Base-by-base conservation (phyloP, 192 early-diverging fungal species). In the Coemansia sp. region DNA sequence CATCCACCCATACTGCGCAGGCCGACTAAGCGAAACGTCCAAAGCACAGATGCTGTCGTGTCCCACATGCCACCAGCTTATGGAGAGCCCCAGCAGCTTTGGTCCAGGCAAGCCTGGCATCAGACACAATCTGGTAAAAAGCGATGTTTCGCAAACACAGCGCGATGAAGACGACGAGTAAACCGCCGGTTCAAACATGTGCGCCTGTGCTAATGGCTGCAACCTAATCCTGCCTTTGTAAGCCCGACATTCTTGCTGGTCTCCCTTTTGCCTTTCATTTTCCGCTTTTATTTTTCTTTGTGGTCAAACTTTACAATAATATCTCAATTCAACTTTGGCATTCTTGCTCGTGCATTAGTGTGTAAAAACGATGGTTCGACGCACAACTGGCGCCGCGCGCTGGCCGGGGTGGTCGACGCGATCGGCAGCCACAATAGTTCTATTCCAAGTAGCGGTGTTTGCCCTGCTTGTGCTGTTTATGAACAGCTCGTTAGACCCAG, bases 1-100 rank as follows among this genome's bases (percentile, higher is more conserved):
- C 21, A 52, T 70, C 5, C 74, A 76, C 53, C 74, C 74, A 18
- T 76, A 56, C 50, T 76, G 74, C 38, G 68, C 61, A 4, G 46
- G 60, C 44, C 68, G 61, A 5, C n/a, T 76, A 23, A 4, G 44
- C 61, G 5, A 40, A 11, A 10, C 42, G 56, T 24, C 28, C 47
- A 54, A 54, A n/a, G 24, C 52, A 7, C 25, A 21, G 23, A 24
- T 28, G 31, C 58, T 67, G 17, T 50, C 68, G 18, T 71, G 68
- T 18, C 69, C 74, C 9, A 28, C 46, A 11, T 77, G 74, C 24
- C 65, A 53, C 37, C 44, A 58, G 40, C 52, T 49, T 14, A 67
- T 77, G 21, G 7, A 20, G 11, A 23, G 40, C 14, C 62, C 69
- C 1, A 20, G 24, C 6, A 36, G 42, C 3, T 77, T 77, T 55